phyloP scores from a whole-genome alignment of 805 yeast genomes.

The Wickerhamiella lipophila region DNA sequence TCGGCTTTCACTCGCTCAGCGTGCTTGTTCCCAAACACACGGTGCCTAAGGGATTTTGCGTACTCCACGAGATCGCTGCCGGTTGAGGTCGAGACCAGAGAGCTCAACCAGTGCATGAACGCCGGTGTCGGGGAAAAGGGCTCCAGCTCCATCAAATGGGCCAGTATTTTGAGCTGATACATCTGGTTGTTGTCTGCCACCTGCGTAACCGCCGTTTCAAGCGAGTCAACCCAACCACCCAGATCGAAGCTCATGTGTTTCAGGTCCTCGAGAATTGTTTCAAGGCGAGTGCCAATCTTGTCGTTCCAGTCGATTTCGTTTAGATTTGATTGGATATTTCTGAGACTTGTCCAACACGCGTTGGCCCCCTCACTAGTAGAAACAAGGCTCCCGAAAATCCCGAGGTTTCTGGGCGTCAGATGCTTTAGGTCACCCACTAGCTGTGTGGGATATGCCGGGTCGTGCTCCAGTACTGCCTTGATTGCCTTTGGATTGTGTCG shows the following conservation, averaged over 20 bases:
- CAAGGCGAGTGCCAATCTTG: conserved; percentile 1
- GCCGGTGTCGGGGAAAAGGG: background rate
- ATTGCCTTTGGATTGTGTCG: conserved; percentile 61
- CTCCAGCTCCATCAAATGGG: background rate
- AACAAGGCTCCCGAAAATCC: conserved; percentile 9
- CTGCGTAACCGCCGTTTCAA: background rate
- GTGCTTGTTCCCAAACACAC: conserved; percentile 14
- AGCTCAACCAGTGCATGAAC: conserved; percentile 12
- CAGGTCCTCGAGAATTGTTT: conserved; percentile 10
- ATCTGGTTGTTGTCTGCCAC: background rate
- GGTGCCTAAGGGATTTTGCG: conserved; percentile 12
- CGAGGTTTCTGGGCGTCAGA: conserved; percentile 16
- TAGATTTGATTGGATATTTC: conserved; percentile 14
- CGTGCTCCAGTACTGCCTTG: conserved; percentile 8
- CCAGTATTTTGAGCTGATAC: background rate
- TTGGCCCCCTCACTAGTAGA: conserved; percentile 17
- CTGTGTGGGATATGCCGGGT: conserved; percentile 5
- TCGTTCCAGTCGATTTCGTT: conserved; percentile 5
- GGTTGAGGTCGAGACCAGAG: background rate
- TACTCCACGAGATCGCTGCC: background rate
- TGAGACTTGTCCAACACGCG: conserved; percentile 20
- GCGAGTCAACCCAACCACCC: conserved; percentile 1
- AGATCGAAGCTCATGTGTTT: background rate
- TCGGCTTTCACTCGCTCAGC: conserved; percentile 11
- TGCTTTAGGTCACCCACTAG: conserved; percentile 1